Percentiles rank a stretch among this genome's conserved stretches.
Evolutionary conservation across 1,139 yeast genomes (phyloP).

Genomic region (Candida gigantensis): DNA sequence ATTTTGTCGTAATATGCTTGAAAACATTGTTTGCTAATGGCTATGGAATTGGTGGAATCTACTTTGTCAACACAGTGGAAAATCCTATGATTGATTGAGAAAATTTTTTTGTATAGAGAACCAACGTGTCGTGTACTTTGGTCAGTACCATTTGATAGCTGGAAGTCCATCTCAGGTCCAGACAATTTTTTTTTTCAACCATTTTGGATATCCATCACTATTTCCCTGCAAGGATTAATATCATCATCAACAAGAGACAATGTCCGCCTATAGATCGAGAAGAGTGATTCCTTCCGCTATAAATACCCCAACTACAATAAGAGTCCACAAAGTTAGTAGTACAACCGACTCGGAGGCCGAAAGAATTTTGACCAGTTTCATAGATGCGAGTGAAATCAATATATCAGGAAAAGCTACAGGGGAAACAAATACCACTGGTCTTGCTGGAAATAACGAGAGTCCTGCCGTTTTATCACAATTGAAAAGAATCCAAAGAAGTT

Average conservation of each 20-base stretch:
- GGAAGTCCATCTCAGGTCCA: too few species aligned
- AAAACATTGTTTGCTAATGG: conserved; percentile 11
- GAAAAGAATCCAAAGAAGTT: conserved; percentile 66
- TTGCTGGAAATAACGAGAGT: conserved; percentile 26
- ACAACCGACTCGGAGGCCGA: conserved; percentile 47
- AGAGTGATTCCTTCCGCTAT: conserved; percentile 47
- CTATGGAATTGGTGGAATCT: background rate
- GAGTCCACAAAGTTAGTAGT: conserved; percentile 28
- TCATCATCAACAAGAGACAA: conserved; percentile 10
- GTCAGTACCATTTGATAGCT: too few species aligned
- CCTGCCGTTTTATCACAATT: conserved; percentile 56
- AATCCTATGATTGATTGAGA: too few species aligned
- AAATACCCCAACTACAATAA: conserved; percentile 51
- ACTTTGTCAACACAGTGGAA: too few species aligned
- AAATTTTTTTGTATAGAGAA: background rate
- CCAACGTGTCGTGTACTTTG: background rate
- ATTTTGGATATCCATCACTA: too few species aligned
- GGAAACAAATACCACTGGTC: conserved; percentile 19
- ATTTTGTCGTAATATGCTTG: conserved; percentile 12
- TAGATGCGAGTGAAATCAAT: conserved; percentile 36
- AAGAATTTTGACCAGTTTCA: conserved; percentile 45
- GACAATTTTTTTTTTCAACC: background rate
- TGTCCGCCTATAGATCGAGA: conserved; percentile 37
- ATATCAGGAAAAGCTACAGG: conserved; percentile 9
- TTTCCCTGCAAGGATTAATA: too few species aligned